Evolutionary conservation across 1,284 basidiomycete genomes (phyloP).

Genomic region (Ganoderma sinense): DNA sequence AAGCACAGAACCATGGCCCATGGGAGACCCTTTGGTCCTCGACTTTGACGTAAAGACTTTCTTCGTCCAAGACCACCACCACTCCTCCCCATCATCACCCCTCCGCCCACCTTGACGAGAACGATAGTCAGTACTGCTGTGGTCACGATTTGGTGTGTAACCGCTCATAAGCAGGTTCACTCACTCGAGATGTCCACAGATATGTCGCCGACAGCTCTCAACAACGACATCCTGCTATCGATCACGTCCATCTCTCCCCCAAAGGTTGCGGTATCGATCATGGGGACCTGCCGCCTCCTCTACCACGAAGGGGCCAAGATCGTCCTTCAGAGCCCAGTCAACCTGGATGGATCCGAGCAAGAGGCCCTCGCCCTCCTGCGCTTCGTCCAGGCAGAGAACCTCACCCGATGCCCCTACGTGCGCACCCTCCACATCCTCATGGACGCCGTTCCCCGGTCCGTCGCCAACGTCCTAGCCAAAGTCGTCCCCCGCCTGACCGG

Average conservation of each 20-base stretch:
- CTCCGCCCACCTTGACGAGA: neutral
- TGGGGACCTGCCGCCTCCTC: neutral
- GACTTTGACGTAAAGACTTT: neutral
- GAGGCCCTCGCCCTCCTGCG: neutral
- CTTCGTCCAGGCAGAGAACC: neutral
- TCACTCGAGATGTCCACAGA: neutral
- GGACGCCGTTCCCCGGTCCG: neutral
- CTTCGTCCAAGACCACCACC: neutral
- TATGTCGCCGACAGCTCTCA: slow-evolving; percentile 12
- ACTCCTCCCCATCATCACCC: neutral
- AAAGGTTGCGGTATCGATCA: neutral
- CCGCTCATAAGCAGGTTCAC: neutral
- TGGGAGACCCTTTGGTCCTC: neutral
- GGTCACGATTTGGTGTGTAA: neutral
- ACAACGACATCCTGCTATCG: neutral
- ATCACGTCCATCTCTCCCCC: neutral
- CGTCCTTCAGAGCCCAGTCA: neutral
- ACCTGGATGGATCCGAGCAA: neutral
- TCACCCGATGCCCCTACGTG: neutral
- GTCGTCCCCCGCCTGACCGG: neutral
- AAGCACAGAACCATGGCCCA: neutral
- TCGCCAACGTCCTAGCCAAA: neutral
- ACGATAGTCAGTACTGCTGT: neutral
- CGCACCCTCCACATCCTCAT: neutral
- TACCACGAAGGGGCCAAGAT: slow-evolving; percentile 4